Conservation (phyloP, 345 rosid species). For the Acer yangbiense region DNA sequence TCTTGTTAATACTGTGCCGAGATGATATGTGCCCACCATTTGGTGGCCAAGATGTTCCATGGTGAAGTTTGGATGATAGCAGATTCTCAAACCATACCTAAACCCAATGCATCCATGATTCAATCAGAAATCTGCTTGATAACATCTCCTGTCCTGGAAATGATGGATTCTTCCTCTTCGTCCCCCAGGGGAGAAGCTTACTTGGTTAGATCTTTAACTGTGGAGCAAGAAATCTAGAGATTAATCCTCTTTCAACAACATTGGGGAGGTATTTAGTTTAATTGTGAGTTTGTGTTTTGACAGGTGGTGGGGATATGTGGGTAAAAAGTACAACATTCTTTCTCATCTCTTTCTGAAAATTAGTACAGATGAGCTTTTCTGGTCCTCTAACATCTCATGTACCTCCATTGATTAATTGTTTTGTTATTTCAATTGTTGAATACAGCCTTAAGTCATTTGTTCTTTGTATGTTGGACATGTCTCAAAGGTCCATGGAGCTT, state of each 20-base stretch:
- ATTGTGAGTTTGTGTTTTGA: neutral
- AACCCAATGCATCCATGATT: neutral
- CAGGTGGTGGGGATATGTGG: neutral
- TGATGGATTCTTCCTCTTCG: neutral
- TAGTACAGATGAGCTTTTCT: neutral
- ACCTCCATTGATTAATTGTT: neutral
- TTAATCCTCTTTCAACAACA: neutral
- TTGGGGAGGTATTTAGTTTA: neutral
- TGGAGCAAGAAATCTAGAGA: neutral
- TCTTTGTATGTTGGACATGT: neutral
- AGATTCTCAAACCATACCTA: neutral
- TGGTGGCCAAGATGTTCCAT: neutral
- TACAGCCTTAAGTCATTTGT: neutral
- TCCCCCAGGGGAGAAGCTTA: neutral
- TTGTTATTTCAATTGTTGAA: neutral
- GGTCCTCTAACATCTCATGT: neutral
- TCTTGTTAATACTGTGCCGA: neutral
- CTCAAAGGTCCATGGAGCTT: neutral
- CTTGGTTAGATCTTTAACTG: neutral
- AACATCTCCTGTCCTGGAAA: neutral
- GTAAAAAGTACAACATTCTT: neutral
- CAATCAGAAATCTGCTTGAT: neutral
- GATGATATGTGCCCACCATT: neutral
- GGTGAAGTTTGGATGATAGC: neutral
- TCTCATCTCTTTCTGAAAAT: neutral